A percentile compares a stretch with the other conserved stretches of the same genome.
Conservation (phyloP, 805 yeast genomes). For the Nakazawaea ernobii region DNA sequence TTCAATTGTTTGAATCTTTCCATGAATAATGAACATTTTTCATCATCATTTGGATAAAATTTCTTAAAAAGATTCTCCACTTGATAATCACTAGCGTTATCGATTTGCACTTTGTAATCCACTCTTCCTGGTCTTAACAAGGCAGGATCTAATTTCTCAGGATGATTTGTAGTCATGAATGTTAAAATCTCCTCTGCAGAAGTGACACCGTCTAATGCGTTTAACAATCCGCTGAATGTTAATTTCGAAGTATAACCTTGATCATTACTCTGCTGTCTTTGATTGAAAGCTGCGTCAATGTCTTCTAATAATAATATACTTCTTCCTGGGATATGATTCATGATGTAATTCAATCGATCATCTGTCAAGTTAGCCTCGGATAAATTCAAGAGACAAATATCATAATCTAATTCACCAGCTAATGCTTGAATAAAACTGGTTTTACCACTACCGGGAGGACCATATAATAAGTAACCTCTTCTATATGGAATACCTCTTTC, state of each 20-base stretch:
- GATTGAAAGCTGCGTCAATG: conserved; percentile 91
- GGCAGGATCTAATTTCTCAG: conserved; percentile 90
- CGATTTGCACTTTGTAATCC: conserved; percentile 75
- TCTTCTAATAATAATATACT: conserved; percentile 84
- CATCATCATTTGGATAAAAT: conserved; percentile 65
- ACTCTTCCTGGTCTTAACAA: conserved; percentile 92
- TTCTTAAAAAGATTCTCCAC: conserved; percentile 78
- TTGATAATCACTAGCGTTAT: conserved; percentile 83
- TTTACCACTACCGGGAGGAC: conserved; percentile 98
- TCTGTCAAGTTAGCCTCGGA: conserved; percentile 91
- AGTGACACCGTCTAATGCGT: conserved; percentile 95
- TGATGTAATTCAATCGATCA: conserved; percentile 87
- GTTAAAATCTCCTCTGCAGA: conserved; percentile 95
- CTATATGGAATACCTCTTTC: conserved; percentile 97
- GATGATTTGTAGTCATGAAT: conserved; percentile 98
- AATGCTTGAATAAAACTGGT: conserved; percentile 94
- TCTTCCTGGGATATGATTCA: conserved; percentile 94
- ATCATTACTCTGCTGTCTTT: conserved; percentile 70
- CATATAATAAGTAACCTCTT: conserved; percentile 88
- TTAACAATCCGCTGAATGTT: conserved; percentile 88
- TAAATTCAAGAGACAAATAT: conserved; percentile 86
- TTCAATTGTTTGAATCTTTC: conserved; percentile 39
- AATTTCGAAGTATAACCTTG: conserved; percentile 83
- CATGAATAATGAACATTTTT: conserved; percentile 47
- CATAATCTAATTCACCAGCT: conserved; percentile 94